Evolutionary conservation across 2,329 filamentous ascomycete genomes (phyloP), one percentile per base, ranked within the genome.

Genomic region (Neopestalotiopsis rosae): DNA sequence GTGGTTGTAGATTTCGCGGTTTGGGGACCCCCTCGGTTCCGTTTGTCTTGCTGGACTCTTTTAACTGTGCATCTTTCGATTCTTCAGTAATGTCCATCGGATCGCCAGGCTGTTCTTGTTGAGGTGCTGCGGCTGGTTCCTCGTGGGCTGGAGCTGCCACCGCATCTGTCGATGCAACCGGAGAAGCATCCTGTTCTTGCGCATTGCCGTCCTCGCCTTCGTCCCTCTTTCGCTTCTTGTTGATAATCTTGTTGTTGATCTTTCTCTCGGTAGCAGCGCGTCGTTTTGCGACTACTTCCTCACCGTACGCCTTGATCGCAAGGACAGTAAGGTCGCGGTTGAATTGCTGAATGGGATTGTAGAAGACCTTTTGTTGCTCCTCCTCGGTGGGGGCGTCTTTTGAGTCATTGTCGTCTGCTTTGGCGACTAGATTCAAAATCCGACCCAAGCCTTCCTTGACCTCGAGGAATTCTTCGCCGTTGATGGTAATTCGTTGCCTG

Each of bases 311-410:
- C 76, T 93, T 94, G 79, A 99, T 97, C 0, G 94, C 94, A 14
- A 99, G 87, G 32, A 98, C 94, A 70, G 94, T 98, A 72, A 99
- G 82, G 78, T 99, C 96, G 61, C 97, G 92, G 81, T 99, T 99
- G 86, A 98, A 99, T 79, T 99, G 96, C 79, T 99, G 96, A 67
- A 99, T 98, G 0, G 96, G 95, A 75, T 99, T 99, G 87, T 99
- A 99, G 78, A 99, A 99, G 68, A 99, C 97, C 75, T 95, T 92
- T 74, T 91, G 88, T 52, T 90, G 85, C 74, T 89, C 86, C 65
- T 90, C 87, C 69, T 87, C 83, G 75, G 89, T 87, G 62, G 75
- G 74, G 40, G 72, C 68, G 32, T 74, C 72, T 45, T 80, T 79
- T 32, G 73, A 74, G 14, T 73, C 70, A 28, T 28, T 28, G 28